Base-by-base conservation (phyloP, 192 early-diverging fungal species). In the Thamnidium elegans region DNA sequence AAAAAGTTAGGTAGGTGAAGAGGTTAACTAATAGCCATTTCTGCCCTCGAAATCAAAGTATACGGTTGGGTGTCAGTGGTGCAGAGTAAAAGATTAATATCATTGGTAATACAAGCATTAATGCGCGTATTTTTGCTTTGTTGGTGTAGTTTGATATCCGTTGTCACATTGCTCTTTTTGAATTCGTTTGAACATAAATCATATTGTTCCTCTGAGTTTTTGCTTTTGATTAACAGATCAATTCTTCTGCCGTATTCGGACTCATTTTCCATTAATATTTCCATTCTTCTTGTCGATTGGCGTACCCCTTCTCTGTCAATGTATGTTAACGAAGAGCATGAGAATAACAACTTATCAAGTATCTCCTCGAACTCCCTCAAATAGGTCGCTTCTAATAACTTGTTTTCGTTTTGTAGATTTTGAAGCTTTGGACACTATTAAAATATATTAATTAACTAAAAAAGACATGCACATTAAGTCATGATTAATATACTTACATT, bases 111-210 rank as follows among this genome's bases (percentile, higher is more conserved):
- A 13, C 55, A 58, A 8, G 34, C n/a, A 58, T 43, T 43, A 10
- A 42, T 43, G 19, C 39, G 55, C 32, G 39, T n/a, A 58, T 58
- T 32, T 53, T 32, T 53, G 13, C 51, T 53, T 30, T 53, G 30
- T 15, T 53, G 51, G 13, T 53, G 23, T 4, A 30, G 20, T 30
- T 9, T 8, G 2, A 32, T 14, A 53, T 53, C 13, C 1, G 3
- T 30, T 30, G 51, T 14, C 7, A 5, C 51, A 53, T 30, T 53
- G 2, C 3, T 53, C 23, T 53, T 53, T 30, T 53, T 30, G 4
- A 32, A 53, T 30, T 53, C 23, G 11, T 30, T 53, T 30, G 23
- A 30, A 3, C 23, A 53, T 4, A 53, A 14, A 3, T 53, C 51
- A 53, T 53, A 30, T 30, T 53, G 23, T 30, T 53, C 51, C 19